These are phyloP conservation scores for Salinomyces thailandicus DNA, from an alignment of 2,329 filamentous ascomycete genomes.

Conservation along the genomic window DNA sequence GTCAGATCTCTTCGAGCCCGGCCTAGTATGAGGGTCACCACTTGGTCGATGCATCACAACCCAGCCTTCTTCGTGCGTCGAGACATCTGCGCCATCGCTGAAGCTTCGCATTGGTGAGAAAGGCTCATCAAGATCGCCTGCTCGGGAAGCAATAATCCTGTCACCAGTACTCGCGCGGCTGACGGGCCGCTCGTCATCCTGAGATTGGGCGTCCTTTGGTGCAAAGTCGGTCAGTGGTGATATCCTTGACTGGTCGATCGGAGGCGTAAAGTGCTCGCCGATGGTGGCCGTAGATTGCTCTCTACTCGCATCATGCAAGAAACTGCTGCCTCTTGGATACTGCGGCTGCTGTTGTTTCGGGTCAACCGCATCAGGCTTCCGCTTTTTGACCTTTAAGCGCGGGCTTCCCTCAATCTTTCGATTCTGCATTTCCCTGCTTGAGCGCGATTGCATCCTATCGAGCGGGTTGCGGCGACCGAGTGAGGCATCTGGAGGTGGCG, in stretches of 20 bases:
- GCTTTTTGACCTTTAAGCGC: constrained; percentile 29
- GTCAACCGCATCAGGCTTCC: constrained; percentile 12
- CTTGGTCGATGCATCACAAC: constrained; percentile 11
- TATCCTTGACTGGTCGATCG: constrained; percentile 10
- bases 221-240: constrained; percentile 18
- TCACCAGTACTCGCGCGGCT: constrained; percentile 24
- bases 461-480: constrained; percentile 40
- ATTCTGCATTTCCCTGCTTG: constrained; percentile 18
- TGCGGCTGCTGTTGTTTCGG: constrained; percentile 35
- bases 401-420: constrained; percentile 25
- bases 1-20: constrained; percentile 15
- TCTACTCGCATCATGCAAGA: constrained; percentile 38
- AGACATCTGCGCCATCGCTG: constrained; percentile 16
- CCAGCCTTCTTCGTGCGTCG: constrained; percentile 17
- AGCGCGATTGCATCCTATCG: constrained; percentile 38
- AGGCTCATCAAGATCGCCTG: constrained; percentile 4
- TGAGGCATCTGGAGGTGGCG: constrained; percentile 59
- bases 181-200: constrained; percentile 6
- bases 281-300: constrained; percentile 14
- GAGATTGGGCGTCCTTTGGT: constrained; percentile 1
- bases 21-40: constrained; percentile 7
- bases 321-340: constrained; percentile 30
- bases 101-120: constrained; percentile 17
- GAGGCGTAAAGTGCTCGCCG: constrained; percentile 10
- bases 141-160: constrained; percentile 16